Evolutionary conservation across 2,329 filamentous ascomycete genomes (phyloP).

Genomic region (Aspergillus sojae): DNA sequence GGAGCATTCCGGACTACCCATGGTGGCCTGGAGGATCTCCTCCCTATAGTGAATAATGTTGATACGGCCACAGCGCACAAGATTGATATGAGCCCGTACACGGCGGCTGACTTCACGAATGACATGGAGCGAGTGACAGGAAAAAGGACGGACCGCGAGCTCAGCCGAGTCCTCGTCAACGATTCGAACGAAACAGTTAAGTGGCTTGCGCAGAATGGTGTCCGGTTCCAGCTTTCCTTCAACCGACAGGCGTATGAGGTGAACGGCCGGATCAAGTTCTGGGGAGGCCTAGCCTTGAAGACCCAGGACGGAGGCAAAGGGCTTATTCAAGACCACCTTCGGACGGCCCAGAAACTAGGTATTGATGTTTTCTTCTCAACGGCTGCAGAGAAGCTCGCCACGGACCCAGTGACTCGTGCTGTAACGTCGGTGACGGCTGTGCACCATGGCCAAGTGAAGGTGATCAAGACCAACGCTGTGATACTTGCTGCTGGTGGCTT

Average conservation of each 20-base stretch:
- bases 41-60: slow-evolving; percentile 65
- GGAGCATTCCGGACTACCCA: slow-evolving; percentile 64
- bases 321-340: slow-evolving; percentile 54
- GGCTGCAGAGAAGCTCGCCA: slow-evolving; percentile 36
- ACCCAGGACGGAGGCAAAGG: slow-evolving; percentile 64
- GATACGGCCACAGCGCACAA: slow-evolving; percentile 46
- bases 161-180: slow-evolving; percentile 54
- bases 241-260: slow-evolving; percentile 68
- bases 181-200: slow-evolving; percentile 56
- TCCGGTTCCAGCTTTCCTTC: slow-evolving; percentile 64
- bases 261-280: slow-evolving; percentile 64
- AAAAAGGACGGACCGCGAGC: slow-evolving; percentile 54
- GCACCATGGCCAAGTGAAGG: slow-evolving; percentile 11
- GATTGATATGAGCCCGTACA: slow-evolving; percentile 64
- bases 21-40: slow-evolving; percentile 57
- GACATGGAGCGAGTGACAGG: slow-evolving; percentile 62
- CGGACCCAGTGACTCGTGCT: slow-evolving; percentile 19
- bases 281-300: slow-evolving; percentile 66
- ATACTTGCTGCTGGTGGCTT: slow-evolving; percentile 61
- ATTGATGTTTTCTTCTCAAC: slow-evolving; percentile 53
- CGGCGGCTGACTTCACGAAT: slow-evolving; percentile 53
- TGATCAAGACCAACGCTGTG: slow-evolving; percentile 26
- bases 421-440: slow-evolving; percentile 27
- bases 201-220: slow-evolving; percentile 59
- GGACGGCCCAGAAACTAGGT: slow-evolving; percentile 47